Evolutionary conservation across 139 green algal genomes (phyloP).

Genomic region (Gonium pectorale): DNA sequence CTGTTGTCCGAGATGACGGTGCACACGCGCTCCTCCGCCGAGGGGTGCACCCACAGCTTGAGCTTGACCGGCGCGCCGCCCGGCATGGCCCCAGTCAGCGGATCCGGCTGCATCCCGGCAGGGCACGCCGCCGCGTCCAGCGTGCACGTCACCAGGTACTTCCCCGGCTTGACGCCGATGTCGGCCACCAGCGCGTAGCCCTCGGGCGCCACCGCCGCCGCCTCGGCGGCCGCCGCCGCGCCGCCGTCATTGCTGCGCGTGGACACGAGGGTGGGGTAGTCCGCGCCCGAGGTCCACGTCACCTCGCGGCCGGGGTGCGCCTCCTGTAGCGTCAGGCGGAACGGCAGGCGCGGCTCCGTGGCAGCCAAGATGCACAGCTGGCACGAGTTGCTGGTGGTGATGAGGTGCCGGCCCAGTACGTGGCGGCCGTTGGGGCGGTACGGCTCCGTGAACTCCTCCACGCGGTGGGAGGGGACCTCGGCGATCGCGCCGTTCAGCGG

Average conservation of each 20-base stretch:
- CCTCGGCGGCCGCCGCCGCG: not conserved
- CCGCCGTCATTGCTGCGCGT: not conserved
- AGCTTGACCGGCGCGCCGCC: not conserved
- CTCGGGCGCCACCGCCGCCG: not conserved
- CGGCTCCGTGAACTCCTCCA: conserved; percentile 44
- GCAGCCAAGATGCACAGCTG: conserved; percentile 28
- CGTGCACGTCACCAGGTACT: conserved; percentile 61
- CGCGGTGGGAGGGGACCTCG: not conserved
- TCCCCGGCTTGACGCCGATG: conserved; percentile 52
- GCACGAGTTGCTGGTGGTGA: conserved; percentile 41
- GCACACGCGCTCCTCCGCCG: conserved; percentile 61
- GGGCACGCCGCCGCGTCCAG: conserved; percentile 25
- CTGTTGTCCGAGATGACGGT: conserved; percentile 57
- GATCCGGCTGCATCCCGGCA: conserved; percentile 54
- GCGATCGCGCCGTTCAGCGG: conserved; percentile 16
- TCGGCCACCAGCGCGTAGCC: conserved; percentile 50
- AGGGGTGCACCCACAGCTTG: conserved; percentile 44
- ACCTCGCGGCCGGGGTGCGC: conserved; percentile 38
- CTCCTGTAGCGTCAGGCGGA: conserved; percentile 44
- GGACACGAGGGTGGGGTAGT: conserved; percentile 42
- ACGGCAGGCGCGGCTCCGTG: conserved; percentile 44
- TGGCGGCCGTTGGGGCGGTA: conserved; percentile 61
- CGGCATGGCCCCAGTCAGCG: conserved; percentile 33
- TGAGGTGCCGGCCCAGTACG: conserved; percentile 49
- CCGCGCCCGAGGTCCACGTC: not conserved